Percentiles rank a stretch among this genome's conserved stretches.
Evolutionary conservation across 2,329 filamentous ascomycete genomes (phyloP).

Genomic region (Alternaria sp.): DNA sequence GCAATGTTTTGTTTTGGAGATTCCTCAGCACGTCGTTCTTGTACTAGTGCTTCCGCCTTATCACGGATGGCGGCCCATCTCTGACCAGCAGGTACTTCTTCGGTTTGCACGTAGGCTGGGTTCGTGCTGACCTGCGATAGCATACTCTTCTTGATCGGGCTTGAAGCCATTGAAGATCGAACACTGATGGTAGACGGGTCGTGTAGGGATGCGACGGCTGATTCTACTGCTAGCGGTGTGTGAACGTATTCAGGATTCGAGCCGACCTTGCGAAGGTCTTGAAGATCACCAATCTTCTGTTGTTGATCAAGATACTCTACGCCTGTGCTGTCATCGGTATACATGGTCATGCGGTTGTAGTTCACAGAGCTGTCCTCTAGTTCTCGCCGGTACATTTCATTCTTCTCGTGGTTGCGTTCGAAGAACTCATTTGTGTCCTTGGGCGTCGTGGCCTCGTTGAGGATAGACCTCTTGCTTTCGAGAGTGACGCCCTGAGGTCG

Average conservation of each 20-base stretch:
- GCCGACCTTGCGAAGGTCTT: conserved; percentile 74
- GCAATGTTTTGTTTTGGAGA: conserved; percentile 66
- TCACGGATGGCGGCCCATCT: conserved; percentile 53
- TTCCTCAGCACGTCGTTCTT: conserved; percentile 46
- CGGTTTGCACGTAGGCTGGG: conserved; percentile 29
- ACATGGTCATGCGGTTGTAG: conserved; percentile 59
- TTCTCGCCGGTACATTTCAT: conserved; percentile 64
- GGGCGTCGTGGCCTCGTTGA: conserved; percentile 47
- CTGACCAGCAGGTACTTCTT: conserved; percentile 41
- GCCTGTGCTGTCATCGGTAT: conserved; percentile 66
- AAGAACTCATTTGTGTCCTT: conserved; percentile 61
- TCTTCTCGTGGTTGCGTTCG: conserved; percentile 64
- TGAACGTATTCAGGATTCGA: conserved; percentile 82
- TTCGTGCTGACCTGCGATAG: conserved; percentile 39
- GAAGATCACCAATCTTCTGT: conserved; percentile 65
- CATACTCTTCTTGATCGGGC: conserved; percentile 33
- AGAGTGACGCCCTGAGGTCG: conserved; percentile 63
- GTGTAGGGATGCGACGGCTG: conserved; percentile 87
- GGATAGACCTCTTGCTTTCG: conserved; percentile 60
- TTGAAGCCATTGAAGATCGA: conserved; percentile 45
- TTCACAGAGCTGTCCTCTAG: conserved; percentile 61
- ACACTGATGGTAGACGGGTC: conserved; percentile 79
- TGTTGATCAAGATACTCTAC: conserved; percentile 61
- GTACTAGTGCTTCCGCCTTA: conserved; percentile 51
- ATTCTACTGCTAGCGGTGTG: conserved; percentile 78